Base-by-base conservation (phyloP, 2,329 filamentous ascomycete genomes). In the Stagonosporopsis rhizophila region DNA sequence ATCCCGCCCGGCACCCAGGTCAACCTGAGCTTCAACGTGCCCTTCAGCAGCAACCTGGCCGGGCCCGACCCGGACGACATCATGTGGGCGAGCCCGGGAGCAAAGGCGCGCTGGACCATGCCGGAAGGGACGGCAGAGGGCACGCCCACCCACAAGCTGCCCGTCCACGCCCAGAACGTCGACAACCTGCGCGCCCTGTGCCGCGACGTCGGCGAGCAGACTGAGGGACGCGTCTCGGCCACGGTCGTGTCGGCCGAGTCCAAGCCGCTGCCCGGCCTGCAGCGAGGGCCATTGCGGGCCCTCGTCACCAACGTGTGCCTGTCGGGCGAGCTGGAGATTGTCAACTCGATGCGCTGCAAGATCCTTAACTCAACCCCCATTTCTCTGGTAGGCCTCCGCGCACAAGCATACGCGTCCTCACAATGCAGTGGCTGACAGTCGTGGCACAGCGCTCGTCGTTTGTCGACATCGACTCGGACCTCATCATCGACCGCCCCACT, bases 1-100 rank as follows among this genome's bases (percentile, higher is more conserved):
- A 87, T 89, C 63, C 82, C 88, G 61, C 84, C 89, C 72, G 90
- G 94, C 75, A 83, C 88, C 48, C 87, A 87, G 64, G 91, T 98
- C 77, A 92, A 96, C 78, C 89, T 96, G 76, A 94, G 92, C 64
- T 98, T 99, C 87, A 98, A 97, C 75, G 90, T 99, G 44, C 95
- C 95, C 59, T 97, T 98, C 79, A 89, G 92, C 67, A 96, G 91
- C 62, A 94, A 94, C 70, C 87, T 99, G 59, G 86, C 91, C 61
- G 95, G 95, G 30, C 95, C 95, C 62, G 92, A 98, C 71, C 90
- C 90, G 66, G 92, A 97, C 77, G 93, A 98, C 77, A 91, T 99
- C 70, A 85, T 98, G 59, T 94, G 97, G 79, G 92, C 94, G 62
- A 96, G 91, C 62, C 87, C 88, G 55, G 90, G 92, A 67, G 93